Evolutionary conservation across 1,284 basidiomycete species (phyloP), one percentile per base, ranked within the genome.

Genomic region (Ceratorhiza oryzae-sativae): DNA sequence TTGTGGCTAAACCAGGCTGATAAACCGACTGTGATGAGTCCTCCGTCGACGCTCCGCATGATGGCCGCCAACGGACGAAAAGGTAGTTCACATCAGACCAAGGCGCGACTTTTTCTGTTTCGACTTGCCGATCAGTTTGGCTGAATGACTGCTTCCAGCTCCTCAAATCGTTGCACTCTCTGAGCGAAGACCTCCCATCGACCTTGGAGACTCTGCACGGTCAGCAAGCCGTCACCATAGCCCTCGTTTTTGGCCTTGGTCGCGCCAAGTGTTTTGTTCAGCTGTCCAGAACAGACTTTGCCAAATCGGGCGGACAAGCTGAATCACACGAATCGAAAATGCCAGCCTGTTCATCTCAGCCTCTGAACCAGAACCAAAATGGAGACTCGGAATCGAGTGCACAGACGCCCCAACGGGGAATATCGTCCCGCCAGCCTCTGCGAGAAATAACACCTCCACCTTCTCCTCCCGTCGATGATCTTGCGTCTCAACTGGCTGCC

Each of bases 241-340:
- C 62, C 1, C 27, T 65, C n/a, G 62, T 65, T 6, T 65, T 65
- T 42, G 62, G 62, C 15, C 20, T 65, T 15, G 62, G 62, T 20
- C 62, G 62, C 3, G 48, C 46, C 27, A 65, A 65, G 48, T 65
- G 62, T 23, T 53, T 65, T 27, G 20, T 65, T 10, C 62, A 53
- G 25, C 34, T 65, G 6, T 51, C 48, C 3, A 48, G 62, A 27
- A 34, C 62, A 2, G 62, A 65, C 12, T 53, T 65, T 41, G 20
- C 49, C 13, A 20, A 53, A 65, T 30, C 2, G 6, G 27, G 3
- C 32, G 15, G 20, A 48, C 55, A 56, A 30, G n/a, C 10, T 34
- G 62, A 41, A 23, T n/a, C 20, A 27, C 3, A 4, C 9, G 13
- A 20, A 12, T 13, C 10, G 4, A 23, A 53, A 23, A 4, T 23